Base-by-base conservation (phyloP, 805 yeast species). In the Saccharomycopsis sp. region DNA sequence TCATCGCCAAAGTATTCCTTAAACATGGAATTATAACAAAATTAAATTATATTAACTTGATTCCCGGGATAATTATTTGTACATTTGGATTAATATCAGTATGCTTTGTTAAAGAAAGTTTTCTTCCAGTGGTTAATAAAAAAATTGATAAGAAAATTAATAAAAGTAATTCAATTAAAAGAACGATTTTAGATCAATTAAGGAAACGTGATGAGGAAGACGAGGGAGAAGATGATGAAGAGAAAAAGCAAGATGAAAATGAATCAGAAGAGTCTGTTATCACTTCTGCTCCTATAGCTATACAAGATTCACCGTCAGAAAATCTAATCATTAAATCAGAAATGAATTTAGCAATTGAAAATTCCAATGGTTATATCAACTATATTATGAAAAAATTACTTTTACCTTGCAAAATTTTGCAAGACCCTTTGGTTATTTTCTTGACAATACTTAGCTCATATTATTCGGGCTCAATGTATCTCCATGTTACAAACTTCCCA, bases 391-490 rank as follows among this genome's bases (percentile, higher is more conserved):
- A 34, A 21, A 43, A 36, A 32, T 26, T 47, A 17, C 9, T 11
- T 3, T 27, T 43, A 13, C 51, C 47, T 5, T 43, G 33, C 23
- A 42, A 35, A 20, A 35, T 47, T 34, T 17, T 47, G 4, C 22
- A n/a, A 2, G 51, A 47, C 27, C 41, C 44, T 13, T 16, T 47
- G 1, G 17, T 47, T 3, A 29, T 47, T 36, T 8, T 24, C 8
- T 7, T 47, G n/a, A 21, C 47, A 22, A 17, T 43, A 9, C 7
- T 28, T n/a, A 39, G 44, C 7, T 32, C 51, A 1, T 47, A 43
- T 26, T 47, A 38, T 17, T 16, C 47, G 9, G 51, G 47, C 7
- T 47, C 51, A 19, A 47, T 47, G 51, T 47, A 47, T 28, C 28
- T 47, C 16, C 41, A 39, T 35, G 47, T 47, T 2, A 40, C 51